Percentiles rank a stretch among this genome's conserved stretches.
These are phyloP conservation scores for Suhomyces wounanorum DNA, from an alignment of 1,139 yeast species.

Conservation along the genomic window DNA sequence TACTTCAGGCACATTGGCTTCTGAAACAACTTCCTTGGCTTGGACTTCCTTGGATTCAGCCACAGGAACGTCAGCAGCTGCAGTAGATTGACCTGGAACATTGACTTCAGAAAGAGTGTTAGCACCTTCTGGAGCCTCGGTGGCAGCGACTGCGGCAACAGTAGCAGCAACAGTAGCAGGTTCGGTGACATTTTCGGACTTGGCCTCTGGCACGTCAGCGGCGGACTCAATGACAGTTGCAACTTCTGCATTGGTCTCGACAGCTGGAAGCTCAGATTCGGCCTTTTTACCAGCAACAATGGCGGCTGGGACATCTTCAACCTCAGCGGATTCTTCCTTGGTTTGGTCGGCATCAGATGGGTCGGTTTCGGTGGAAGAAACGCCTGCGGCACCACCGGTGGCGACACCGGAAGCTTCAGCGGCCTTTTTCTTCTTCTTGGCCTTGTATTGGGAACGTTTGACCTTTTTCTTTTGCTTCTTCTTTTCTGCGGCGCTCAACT, in stretches of 20 bases:
- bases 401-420: slow-evolving; percentile 15
- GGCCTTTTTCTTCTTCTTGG: slow-evolving; percentile 37
- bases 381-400: slow-evolving; percentile 14
- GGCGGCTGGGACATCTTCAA: slow-evolving; percentile 10
- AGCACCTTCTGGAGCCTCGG: slow-evolving; percentile 1
- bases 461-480: slow-evolving; percentile 51
- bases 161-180: slow-evolving; percentile 8
- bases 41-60: neutral
- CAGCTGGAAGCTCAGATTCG: slow-evolving; percentile 9
- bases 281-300: slow-evolving; percentile 9
- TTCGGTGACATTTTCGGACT: neutral
- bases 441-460: slow-evolving; percentile 49
- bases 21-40: slow-evolving; percentile 4
- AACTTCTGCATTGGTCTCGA: slow-evolving; percentile 13
- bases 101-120: slow-evolving; percentile 6
- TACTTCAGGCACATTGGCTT: slow-evolving; percentile 3
- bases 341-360: slow-evolving; percentile 12
- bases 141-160: slow-evolving; percentile 2
- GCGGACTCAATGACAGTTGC: slow-evolving; percentile 18
- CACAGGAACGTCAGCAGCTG: neutral
- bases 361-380: slow-evolving; percentile 15
- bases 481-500: slow-evolving; percentile 41
- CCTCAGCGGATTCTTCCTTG: slow-evolving; percentile 9
- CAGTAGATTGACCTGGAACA: neutral
- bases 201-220: slow-evolving; percentile 9